A percentile compares a stretch with the other conserved stretches of the same genome.
Evolutionary conservation across 2,329 filamentous ascomycete genomes (phyloP).

Genomic region (Albophoma yamanashiensis): DNA sequence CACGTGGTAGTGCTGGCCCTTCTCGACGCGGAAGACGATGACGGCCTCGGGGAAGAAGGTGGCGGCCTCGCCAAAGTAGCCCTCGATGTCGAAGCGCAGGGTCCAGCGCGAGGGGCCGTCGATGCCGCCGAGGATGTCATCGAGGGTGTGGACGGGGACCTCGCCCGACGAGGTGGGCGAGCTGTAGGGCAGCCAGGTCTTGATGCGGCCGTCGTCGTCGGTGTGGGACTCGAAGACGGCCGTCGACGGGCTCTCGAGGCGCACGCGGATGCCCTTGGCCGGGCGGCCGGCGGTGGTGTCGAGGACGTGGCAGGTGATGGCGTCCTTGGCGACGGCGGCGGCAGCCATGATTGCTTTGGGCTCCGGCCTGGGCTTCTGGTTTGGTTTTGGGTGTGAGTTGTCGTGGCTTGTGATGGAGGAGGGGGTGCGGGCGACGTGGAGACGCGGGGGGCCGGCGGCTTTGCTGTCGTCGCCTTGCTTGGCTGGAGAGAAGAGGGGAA

Average conservation of each 20-base stretch:
- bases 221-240: conserved; percentile 54
- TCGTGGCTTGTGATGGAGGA: neutral
- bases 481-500: neutral
- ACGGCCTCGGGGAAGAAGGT: conserved; percentile 52
- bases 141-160: conserved; percentile 46
- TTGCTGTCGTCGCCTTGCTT: neutral
- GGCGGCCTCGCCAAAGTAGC: conserved; percentile 55
- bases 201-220: conserved; percentile 66
- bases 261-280: conserved; percentile 54
- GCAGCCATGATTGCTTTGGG: neutral
- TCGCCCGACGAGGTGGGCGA: conserved; percentile 39
- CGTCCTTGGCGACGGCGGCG: conserved; percentile 34
- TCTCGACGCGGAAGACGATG: conserved; percentile 40
- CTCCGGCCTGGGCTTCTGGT: neutral
- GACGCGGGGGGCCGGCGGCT: neutral
- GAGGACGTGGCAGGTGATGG: conserved; percentile 80
- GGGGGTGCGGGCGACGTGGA: neutral
- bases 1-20: conserved; percentile 66
- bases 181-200: conserved; percentile 53
- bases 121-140: conserved; percentile 39
- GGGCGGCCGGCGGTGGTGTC: conserved; percentile 69
- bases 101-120: conserved; percentile 47
- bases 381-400: neutral
- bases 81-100: conserved; percentile 60
- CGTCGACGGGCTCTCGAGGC: conserved; percentile 39